Evolutionary conservation across 345 rosid species (phyloP).

Genomic region (Hibiscus syriacus): DNA sequence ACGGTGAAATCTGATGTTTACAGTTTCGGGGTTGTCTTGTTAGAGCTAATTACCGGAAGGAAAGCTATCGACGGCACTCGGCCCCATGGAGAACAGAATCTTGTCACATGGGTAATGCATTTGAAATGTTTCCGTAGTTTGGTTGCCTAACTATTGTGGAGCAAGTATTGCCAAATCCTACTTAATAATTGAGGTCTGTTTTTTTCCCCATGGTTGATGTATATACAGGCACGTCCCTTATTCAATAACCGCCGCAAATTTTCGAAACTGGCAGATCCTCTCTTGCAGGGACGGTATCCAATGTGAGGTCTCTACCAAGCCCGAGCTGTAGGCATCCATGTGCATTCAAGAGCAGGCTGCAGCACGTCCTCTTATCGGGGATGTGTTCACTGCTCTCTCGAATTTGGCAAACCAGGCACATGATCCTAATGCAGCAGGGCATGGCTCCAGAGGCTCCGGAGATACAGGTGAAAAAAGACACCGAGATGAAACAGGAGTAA

Average conservation of each 20-base stretch:
- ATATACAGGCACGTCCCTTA: constrained; percentile 71
- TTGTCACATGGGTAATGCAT: constrained; percentile 75
- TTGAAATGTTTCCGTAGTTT: neutral
- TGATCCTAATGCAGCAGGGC: constrained; percentile 42
- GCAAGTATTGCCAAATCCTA: neutral
- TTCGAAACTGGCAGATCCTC: constrained; percentile 74
- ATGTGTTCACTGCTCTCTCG: constrained; percentile 90
- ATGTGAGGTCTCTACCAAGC: constrained; percentile 92
- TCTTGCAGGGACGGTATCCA: constrained; percentile 70
- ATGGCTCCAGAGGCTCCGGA: constrained; percentile 27
- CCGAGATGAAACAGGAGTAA: constrained; percentile 50
- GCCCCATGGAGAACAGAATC: constrained; percentile 96
- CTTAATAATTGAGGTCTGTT: neutral
- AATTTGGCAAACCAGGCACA: constrained; percentile 81
- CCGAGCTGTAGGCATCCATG: constrained; percentile 93
- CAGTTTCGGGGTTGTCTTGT: constrained; percentile 89
- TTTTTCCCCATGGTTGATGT: constrained; percentile 1
- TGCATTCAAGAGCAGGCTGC: constrained; percentile 98
- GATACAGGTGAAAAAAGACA: constrained; percentile 47
- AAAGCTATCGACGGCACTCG: constrained; percentile 77
- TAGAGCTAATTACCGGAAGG: constrained; percentile 94
- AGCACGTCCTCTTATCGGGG: constrained; percentile 86
- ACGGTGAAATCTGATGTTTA: constrained; percentile 94
- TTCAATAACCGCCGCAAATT: constrained; percentile 81
- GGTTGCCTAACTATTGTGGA: neutral